Percentiles rank a stretch among this genome's conserved stretches.
Evolutionary conservation across 768 basidiomycete genomes (phyloP).

Genomic region (Termitomyces sp.): DNA sequence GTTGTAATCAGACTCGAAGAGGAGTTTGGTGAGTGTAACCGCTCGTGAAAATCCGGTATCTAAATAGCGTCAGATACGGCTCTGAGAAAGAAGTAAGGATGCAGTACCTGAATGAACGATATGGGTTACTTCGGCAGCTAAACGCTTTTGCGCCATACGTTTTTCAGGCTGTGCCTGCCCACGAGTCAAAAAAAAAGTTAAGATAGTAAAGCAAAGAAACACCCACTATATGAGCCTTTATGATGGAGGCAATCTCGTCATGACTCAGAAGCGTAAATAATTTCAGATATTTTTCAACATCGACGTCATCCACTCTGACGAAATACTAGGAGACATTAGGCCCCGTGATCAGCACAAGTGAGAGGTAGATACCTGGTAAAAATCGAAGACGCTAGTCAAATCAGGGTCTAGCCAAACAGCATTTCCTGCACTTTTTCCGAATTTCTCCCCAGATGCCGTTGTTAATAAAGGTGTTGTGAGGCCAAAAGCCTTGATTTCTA

Average conservation of each 20-base stretch:
- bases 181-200: not conserved
- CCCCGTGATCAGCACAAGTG: not conserved
- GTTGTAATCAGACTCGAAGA: slow-evolving; percentile 41
- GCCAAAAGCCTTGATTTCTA: slow-evolving; percentile 54
- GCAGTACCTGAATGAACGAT: slow-evolving; percentile 41
- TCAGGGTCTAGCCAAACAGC: slow-evolving; percentile 84
- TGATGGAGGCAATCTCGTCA: slow-evolving; percentile 50
- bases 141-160: slow-evolving; percentile 42
- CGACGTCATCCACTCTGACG: slow-evolving; percentile 73
- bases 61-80: slow-evolving; percentile 16
- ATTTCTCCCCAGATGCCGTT: slow-evolving; percentile 87
- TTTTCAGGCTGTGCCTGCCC: slow-evolving; percentile 37
- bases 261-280: slow-evolving; percentile 77
- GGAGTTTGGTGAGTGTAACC: slow-evolving; percentile 37
- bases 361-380: slow-evolving; percentile 74
- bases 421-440: slow-evolving; percentile 96
- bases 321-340: slow-evolving; percentile 65
- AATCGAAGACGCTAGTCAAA: slow-evolving; percentile 85
- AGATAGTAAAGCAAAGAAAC: not conserved
- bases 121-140: slow-evolving; percentile 53
- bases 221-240: slow-evolving; percentile 57
- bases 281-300: slow-evolving; percentile 76
- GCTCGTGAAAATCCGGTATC: slow-evolving; percentile 37
- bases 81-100: not conserved
- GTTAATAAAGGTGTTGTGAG: slow-evolving; percentile 94